A percentile compares a stretch with the other conserved stretches of the same genome.
phyloP scores from a whole-genome alignment of 2,329 filamentous ascomycete species.

The Pezicula neosporulosa region DNA sequence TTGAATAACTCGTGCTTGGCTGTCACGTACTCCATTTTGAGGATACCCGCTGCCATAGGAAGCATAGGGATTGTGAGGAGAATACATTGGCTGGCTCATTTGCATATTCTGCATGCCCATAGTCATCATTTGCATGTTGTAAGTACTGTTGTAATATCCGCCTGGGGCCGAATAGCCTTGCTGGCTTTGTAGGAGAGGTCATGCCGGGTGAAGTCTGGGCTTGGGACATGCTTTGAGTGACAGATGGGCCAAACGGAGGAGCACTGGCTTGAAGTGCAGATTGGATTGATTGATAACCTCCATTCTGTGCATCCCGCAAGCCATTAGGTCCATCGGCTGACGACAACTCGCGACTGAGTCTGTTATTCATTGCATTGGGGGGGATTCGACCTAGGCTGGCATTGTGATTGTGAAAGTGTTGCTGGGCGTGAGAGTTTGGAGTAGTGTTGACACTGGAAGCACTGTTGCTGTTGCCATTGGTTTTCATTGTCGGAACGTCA shows the following conservation, averaged over 20 bases:
- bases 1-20: slow-evolving; percentile 72
- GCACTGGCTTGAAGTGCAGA: slow-evolving; percentile 79
- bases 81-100: slow-evolving; percentile 50
- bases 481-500: slow-evolving; percentile 82
- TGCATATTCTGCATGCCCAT: slow-evolving; percentile 67
- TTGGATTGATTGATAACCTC: slow-evolving; percentile 57
- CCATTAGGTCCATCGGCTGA: slow-evolving; percentile 18
- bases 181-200: slow-evolving; percentile 21
- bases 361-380: slow-evolving; percentile 58
- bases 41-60: slow-evolving; percentile 17
- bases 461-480: slow-evolving; percentile 28
- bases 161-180: slow-evolving; percentile 23
- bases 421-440: slow-evolving; percentile 56
- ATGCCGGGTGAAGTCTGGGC: slow-evolving; percentile 20
- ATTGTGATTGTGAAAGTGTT: slow-evolving; percentile 68
- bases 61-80: slow-evolving; percentile 51
- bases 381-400: slow-evolving; percentile 79
- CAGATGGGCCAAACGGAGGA: slow-evolving; percentile 69
- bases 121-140: slow-evolving; percentile 57
- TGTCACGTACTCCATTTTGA: slow-evolving; percentile 60
- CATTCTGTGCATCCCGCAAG: slow-evolving; percentile 38
- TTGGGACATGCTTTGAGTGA: slow-evolving; percentile 34
- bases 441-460: slow-evolving; percentile 18
- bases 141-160: slow-evolving; percentile 29
- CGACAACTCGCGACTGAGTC: slow-evolving; percentile 69